These are phyloP conservation scores for Penstemon eatonii DNA, from an alignment of 257 asterid species.

Conservation along the genomic window DNA sequence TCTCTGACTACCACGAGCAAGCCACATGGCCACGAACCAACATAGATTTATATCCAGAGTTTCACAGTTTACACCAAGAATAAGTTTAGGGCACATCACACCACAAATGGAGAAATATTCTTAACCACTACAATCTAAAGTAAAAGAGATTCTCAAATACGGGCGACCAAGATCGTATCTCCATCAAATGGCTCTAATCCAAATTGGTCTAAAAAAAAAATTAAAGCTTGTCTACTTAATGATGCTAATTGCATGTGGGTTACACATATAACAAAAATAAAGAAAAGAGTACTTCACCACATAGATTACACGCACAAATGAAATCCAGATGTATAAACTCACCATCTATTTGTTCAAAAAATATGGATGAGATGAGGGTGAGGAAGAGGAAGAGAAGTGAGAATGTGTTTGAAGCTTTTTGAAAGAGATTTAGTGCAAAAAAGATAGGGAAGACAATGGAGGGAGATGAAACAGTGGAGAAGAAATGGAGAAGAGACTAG, in stretches of 20 bases:
- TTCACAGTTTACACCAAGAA: no score
- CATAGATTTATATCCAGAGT: no score
- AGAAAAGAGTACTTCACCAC: constrained; percentile 11
- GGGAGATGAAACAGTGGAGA: constrained; percentile 34
- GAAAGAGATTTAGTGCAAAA: constrained; percentile 13
- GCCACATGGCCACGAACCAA: neutral
- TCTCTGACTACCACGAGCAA: constrained; percentile 2
- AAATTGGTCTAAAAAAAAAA: no score
- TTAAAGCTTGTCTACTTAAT: no score
- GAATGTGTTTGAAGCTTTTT: neutral
- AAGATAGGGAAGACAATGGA: constrained; percentile 44
- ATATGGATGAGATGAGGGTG: neutral
- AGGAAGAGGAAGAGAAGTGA: constrained; percentile 10
- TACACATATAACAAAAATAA: neutral
- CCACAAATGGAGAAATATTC: no score
- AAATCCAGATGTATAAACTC: constrained; percentile 22
- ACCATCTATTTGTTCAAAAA: constrained; percentile 17
- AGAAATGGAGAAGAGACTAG: constrained; percentile 33
- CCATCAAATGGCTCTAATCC: no score
- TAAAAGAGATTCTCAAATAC: no score
- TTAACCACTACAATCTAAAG: no score
- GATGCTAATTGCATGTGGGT: no score
- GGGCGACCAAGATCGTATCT: no score
- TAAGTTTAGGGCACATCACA: no score
- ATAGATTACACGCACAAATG: neutral